Base-by-base conservation (phyloP, 176 grass and related monocot genomes). In the Oryza rufipogon region DNA sequence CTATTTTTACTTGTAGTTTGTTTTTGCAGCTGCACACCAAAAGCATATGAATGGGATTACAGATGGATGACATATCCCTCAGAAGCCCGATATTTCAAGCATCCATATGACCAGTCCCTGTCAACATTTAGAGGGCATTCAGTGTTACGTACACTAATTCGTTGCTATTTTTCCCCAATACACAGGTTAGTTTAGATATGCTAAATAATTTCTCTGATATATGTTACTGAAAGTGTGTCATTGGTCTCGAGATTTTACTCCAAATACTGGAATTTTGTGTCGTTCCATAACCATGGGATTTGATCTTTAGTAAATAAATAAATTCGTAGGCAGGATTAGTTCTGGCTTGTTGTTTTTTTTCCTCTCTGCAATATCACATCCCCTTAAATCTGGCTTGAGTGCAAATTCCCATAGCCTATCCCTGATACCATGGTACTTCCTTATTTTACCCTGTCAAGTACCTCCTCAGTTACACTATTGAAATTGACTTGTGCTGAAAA, bases 101-200 rank as follows among this genome's bases (percentile, higher is more conserved):
- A 94, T 68, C 84, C 89, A 19, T 85, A 73, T 25, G 92, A 94
- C 69, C 83, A 84, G 80, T 94, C 92, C 7, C 58, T 91, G 73
- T 73, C 92, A 15, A 94, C 92, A 73, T 94, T 89, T 60, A 91
- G 86, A 91, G 92, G 92, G 32, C 92, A 94, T 38, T 94, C 92
- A 15, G 83, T 94, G 23, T 74, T 94, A 80, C 46, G 89, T 12
- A 94, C 92, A 54, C 86, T 94, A 73, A 89, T 94, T 54, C 89
- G 92, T 20, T 91, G 89, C 71, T 94, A 94, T 74, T 94, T 94
- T 85, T 94, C 92, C 42, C 92, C 92, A 54, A 73, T 85, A 11
- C 80, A 89, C 75, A 91, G 89, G 89, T 94, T 47, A 56, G 76
- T 56, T 39, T 13, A 26, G 6, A 33, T 71, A 20, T 32, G 38